Conservation (phyloP, 352 stramenopile species). For the Phytophthora hybrid region DNA sequence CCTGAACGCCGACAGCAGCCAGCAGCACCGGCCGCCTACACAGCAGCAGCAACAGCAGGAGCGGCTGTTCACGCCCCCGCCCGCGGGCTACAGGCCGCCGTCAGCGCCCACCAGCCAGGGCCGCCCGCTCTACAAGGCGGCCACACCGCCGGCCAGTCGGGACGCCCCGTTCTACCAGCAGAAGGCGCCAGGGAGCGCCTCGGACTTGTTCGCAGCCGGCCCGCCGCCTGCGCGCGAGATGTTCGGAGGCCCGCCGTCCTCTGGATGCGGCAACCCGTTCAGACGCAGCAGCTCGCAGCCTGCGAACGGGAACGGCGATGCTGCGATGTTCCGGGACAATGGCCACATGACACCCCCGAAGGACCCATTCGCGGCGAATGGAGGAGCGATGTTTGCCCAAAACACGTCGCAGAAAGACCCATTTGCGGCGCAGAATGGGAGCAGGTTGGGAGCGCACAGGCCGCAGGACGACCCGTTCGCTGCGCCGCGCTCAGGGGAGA, state of each 20-base stretch:
- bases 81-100: not conserved
- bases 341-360: not conserved
- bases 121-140: constrained; percentile 15
- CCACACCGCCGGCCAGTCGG: constrained; percentile 13
- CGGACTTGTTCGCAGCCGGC: constrained; percentile 30
- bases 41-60: constrained; percentile 2
- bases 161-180: constrained; percentile 21
- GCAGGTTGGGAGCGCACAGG: constrained; percentile 4
- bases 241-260: constrained; percentile 19
- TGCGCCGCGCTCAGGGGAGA: constrained; percentile 13
- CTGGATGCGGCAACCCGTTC: constrained; percentile 27
- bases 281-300: constrained; percentile 11
- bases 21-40: constrained; percentile 21
- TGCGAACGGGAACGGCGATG: constrained; percentile 2
- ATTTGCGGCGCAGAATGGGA: constrained; percentile 20
- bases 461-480: constrained; percentile 19
- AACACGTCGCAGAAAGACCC: constrained; percentile 9
- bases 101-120: constrained; percentile 15
- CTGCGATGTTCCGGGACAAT: constrained; percentile 1
- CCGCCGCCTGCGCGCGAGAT: constrained; percentile 27
- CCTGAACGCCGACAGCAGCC: constrained; percentile 43
- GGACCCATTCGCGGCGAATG: constrained; percentile 8
- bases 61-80: constrained; percentile 4
- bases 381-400: constrained; percentile 9
- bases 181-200: constrained; percentile 18